Evolutionary conservation across 2,329 filamentous ascomycete genomes (phyloP).

Genomic region (Epichloe sp.): DNA sequence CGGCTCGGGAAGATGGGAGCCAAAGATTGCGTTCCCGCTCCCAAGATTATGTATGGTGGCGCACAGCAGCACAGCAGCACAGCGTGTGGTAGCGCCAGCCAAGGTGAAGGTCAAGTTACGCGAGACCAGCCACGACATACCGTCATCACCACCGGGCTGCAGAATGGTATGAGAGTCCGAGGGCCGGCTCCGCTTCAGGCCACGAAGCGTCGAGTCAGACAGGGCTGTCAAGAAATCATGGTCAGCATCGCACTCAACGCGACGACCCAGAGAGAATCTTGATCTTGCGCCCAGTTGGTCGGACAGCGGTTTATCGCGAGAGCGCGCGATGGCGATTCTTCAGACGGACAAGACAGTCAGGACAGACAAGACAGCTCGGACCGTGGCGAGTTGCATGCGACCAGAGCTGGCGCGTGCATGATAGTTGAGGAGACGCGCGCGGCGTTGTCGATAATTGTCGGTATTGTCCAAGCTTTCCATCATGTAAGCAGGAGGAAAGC

Average conservation of each 20-base stretch:
- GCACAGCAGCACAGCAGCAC: slow-evolving; percentile 2
- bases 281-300: neutral
- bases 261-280: neutral
- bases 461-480: neutral
- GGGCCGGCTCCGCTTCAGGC: slow-evolving; percentile 69
- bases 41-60: slow-evolving; percentile 1
- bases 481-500: slow-evolving; percentile 8
- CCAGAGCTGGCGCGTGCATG: neutral
- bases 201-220: slow-evolving; percentile 45
- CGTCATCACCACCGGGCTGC: slow-evolving; percentile 53
- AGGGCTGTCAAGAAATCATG: slow-evolving; percentile 24
- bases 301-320: neutral
- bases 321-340: neutral
- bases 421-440: neutral
- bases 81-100: slow-evolving; percentile 6
- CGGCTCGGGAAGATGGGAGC: neutral
- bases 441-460: neutral
- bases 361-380: neutral
- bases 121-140: slow-evolving; percentile 43
- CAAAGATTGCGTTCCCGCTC: neutral
- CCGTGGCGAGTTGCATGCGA: neutral
- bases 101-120: slow-evolving; percentile 9
- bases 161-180: slow-evolving; percentile 47
- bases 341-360: neutral
- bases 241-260: slow-evolving; percentile 15